Evolutionary conservation across 2,329 filamentous ascomycete species (phyloP).

Genomic region (Fusarium coffeatum): DNA sequence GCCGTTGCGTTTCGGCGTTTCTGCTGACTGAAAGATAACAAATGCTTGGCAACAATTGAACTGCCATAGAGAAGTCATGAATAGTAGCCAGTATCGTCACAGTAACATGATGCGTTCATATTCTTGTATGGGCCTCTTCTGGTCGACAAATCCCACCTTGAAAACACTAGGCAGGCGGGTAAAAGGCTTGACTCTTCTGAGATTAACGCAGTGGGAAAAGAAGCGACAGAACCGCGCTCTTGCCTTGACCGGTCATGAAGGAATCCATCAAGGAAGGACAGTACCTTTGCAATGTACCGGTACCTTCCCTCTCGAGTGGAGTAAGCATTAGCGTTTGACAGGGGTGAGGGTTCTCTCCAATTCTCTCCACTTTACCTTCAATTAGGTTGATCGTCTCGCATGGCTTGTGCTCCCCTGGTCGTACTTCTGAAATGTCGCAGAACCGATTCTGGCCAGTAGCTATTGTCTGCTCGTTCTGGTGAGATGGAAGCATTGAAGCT

Average conservation of each 20-base stretch:
- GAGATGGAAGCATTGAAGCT: not conserved
- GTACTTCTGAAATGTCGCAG: conserved; percentile 17
- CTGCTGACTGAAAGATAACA: conserved; percentile 12
- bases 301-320: conserved; percentile 27
- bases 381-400: conserved; percentile 39
- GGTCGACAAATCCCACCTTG: not conserved
- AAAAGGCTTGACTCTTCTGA: conserved; percentile 1
- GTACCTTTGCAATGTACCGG: conserved; percentile 35
- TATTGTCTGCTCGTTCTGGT: conserved; percentile 1
- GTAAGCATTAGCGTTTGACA: conserved; percentile 19
- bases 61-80: not conserved
- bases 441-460: conserved; percentile 1
- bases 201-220: not conserved
- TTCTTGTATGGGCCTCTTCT: not conserved
- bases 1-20: not conserved
- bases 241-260: not conserved
- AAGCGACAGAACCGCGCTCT: conserved; percentile 6
- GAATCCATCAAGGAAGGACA: conserved; percentile 6
- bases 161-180: conserved; percentile 5
- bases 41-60: conserved; percentile 11
- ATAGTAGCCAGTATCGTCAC: not conserved
- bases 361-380: conserved; percentile 35
- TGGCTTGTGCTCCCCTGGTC: conserved; percentile 25
- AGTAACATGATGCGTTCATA: not conserved
- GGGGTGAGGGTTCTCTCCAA: conserved; percentile 27